A percentile compares a stretch with the other conserved stretches of the same genome.
phyloP scores from a whole-genome alignment of 2,329 filamentous ascomycete species.

The Hymenoscyphus occultus region DNA sequence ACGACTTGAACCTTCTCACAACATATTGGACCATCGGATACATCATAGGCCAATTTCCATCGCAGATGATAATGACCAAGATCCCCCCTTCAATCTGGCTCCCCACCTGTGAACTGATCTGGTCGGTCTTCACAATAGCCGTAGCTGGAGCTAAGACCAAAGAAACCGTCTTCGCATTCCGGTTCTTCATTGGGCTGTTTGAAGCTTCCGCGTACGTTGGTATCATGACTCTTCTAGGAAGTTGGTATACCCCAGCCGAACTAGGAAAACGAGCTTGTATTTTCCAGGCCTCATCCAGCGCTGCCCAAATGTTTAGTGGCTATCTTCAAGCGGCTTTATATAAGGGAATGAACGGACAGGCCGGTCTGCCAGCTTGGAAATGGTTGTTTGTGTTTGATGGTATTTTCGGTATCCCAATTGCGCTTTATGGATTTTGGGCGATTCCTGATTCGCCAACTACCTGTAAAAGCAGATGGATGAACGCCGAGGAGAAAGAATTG shows the following conservation, averaged over 20 bases:
- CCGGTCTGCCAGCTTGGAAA: slow-evolving; percentile 48
- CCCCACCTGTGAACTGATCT: slow-evolving; percentile 56
- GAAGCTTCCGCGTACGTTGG: slow-evolving; percentile 53
- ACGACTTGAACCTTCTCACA: slow-evolving; percentile 51
- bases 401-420: not conserved
- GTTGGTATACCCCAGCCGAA: slow-evolving; percentile 53
- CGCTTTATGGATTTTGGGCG: slow-evolving; percentile 2
- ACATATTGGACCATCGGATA: slow-evolving; percentile 53
- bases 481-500: not conserved
- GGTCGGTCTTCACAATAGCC: slow-evolving; percentile 40
- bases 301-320: slow-evolving; percentile 58
- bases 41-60: slow-evolving; percentile 44
- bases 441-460: not conserved
- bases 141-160: slow-evolving; percentile 46
- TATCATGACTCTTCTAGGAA: slow-evolving; percentile 49
- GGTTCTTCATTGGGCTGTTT: slow-evolving; percentile 51
- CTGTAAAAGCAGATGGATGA: not conserved
- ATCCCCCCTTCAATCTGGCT: slow-evolving; percentile 58
- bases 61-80: slow-evolving; percentile 30
- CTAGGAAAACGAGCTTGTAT: slow-evolving; percentile 58
- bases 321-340: slow-evolving; percentile 50
- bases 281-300: slow-evolving; percentile 55
- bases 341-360: slow-evolving; percentile 35
- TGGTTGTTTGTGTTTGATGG: slow-evolving; percentile 41
- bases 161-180: slow-evolving; percentile 54